These are phyloP conservation scores for Stephanodiscus minutulus DNA, from an alignment of 108 stramenopile species.

Conservation along the genomic window DNA sequence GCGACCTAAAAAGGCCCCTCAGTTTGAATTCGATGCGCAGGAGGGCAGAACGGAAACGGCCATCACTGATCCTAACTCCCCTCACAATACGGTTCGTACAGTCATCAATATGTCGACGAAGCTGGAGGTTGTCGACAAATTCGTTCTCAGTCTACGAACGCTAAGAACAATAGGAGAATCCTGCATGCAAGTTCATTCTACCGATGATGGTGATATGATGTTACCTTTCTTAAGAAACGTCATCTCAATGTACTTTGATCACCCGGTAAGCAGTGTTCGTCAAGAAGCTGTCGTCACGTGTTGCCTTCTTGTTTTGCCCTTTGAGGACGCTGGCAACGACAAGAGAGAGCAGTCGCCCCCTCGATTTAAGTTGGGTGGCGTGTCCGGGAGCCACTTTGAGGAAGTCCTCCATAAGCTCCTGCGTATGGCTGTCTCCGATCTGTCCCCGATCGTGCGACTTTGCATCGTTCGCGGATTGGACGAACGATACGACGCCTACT, in stretches of 20 bases:
- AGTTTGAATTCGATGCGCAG: conserved; percentile 9
- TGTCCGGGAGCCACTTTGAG: conserved; percentile 76
- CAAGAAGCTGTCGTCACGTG: conserved; percentile 83
- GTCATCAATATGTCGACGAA: conserved; percentile 61
- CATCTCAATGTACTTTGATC: conserved; percentile 71
- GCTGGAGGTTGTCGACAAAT: conserved; percentile 54
- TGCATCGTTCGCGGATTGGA: conserved; percentile 86
- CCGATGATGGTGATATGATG: conserved; percentile 65
- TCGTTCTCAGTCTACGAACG: conserved; percentile 86
- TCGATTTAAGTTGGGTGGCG: conserved; percentile 52
- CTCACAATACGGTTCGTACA: background rate
- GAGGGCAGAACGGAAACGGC: conserved; percentile 3
- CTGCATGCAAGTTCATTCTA: conserved; percentile 56
- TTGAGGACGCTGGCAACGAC: conserved; percentile 8
- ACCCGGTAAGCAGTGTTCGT: conserved; percentile 80
- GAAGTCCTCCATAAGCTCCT: conserved; percentile 81
- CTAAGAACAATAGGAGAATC: conserved; percentile 82
- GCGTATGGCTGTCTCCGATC: conserved; percentile 84
- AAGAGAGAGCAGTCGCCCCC: conserved; percentile 21
- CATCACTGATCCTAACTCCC: background rate
- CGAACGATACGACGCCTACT: conserved; percentile 82
- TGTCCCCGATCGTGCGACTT: conserved; percentile 78
- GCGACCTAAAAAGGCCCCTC: conserved; percentile 22
- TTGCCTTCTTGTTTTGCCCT: conserved; percentile 78
- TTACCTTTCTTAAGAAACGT: conserved; percentile 88